A percentile compares a stretch with the other conserved stretches of the same genome.
phyloP scores from a whole-genome alignment of 495 filamentous ascomycete species.

The Penicillium soppii region DNA sequence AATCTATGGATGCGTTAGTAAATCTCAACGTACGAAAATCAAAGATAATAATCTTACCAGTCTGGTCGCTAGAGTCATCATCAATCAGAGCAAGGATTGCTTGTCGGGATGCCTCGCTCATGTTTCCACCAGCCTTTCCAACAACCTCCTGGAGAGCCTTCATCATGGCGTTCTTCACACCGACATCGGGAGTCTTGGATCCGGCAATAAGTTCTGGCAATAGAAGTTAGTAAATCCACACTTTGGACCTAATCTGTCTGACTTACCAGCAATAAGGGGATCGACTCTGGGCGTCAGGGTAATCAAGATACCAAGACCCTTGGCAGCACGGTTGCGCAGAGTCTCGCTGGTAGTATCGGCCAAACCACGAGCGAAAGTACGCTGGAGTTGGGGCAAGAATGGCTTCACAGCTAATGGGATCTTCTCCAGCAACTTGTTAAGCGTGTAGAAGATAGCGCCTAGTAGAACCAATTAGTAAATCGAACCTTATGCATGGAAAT shows the following conservation, averaged over 20 bases:
- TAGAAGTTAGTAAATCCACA: slow-evolving; percentile 1
- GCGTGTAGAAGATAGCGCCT: slow-evolving; percentile 87
- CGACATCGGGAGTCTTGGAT: slow-evolving; percentile 82
- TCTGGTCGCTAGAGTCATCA: slow-evolving; percentile 70
- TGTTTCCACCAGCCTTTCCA: slow-evolving; percentile 88
- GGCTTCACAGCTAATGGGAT: slow-evolving; percentile 94
- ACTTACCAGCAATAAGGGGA: slow-evolving; percentile 67
- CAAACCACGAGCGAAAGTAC: slow-evolving; percentile 93
- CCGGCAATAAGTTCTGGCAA: slow-evolving; percentile 82
- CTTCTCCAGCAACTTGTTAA: slow-evolving; percentile 95
- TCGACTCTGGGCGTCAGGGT: slow-evolving; percentile 95
- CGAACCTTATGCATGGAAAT: not conserved
- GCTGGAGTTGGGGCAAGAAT: slow-evolving; percentile 93
- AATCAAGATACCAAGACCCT: slow-evolving; percentile 92
- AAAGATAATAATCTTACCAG: slow-evolving; percentile 42
- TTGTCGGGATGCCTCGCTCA: slow-evolving; percentile 83
- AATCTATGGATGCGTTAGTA: slow-evolving; percentile 36
- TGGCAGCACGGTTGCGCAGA: slow-evolving; percentile 85
- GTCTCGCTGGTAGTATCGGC: slow-evolving; percentile 91
- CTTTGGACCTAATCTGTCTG: not conserved
- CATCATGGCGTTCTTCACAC: slow-evolving; percentile 94
- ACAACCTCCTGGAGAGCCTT: slow-evolving; percentile 96
- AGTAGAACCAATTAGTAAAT: slow-evolving; percentile 8
- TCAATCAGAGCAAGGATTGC: slow-evolving; percentile 86
- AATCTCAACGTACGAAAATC: not conserved